Evolutionary conservation across 208 protist genomes (phyloP).

Genomic region (Tritrichomonas musculus): DNA sequence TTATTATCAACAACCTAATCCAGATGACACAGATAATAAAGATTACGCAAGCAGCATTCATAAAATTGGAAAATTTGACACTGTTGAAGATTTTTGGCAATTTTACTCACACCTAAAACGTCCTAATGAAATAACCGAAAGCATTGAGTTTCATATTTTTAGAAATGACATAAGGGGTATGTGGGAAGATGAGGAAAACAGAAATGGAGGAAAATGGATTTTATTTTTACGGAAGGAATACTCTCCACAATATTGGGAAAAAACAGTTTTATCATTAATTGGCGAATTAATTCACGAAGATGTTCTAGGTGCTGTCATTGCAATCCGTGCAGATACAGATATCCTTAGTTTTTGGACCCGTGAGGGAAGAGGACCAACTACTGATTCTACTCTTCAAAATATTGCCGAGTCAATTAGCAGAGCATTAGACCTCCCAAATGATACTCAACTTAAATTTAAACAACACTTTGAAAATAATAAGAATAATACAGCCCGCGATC

Average conservation of each 20-base stretch:
- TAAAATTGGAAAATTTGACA: neutral
- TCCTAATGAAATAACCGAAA: neutral
- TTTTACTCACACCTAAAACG: neutral
- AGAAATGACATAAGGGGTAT: neutral
- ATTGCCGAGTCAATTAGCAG: no score
- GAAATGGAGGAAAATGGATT: neutral
- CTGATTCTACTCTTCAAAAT: no score
- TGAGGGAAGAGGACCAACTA: no score
- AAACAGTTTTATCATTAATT: neutral
- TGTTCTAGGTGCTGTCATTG: neutral
- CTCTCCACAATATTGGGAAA: neutral
- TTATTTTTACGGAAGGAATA: neutral
- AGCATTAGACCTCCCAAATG: no score
- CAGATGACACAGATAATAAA: neutral
- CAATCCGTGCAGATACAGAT: neutral
- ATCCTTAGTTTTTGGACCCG: neutral
- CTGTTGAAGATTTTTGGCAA: slow-evolving; percentile 4
- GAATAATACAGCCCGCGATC: no score
- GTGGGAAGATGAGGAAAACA: slow-evolving; percentile 24
- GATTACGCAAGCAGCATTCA: neutral
- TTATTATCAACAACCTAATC: neutral
- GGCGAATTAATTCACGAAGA: neutral
- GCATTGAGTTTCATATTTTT: neutral
- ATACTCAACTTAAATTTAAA: no score
- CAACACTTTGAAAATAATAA: no score